Evolutionary conservation across 2,329 filamentous ascomycete genomes (phyloP), one percentile per base, ranked within the genome.

Genomic region (Aspergillus flavus): DNA sequence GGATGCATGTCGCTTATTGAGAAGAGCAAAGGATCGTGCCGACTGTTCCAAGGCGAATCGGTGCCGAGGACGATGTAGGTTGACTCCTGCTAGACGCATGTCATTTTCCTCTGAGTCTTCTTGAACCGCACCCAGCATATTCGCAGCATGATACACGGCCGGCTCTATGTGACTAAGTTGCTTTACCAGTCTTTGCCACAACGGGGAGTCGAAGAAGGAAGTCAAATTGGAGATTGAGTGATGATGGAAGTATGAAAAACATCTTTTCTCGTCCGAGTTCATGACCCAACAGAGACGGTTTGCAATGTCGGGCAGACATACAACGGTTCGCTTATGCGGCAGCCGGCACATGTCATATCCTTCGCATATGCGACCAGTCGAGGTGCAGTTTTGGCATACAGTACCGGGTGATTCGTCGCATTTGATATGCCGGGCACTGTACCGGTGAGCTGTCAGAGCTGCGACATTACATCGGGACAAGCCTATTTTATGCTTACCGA

Each of bases 231-330:
- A 55, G n/a, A 62, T 43, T 0, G 56, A 58, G 7, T 53, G 57
- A 19, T 58, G 28, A 21, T 62, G 60, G 21, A 62, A 62, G 16
- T 54, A 52, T 5, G 46, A 52, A 32, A 62, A 62, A 28, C 60
- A 53, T 4, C 56, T 39, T 14, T 55, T 55, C 21, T 62, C 60
- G 4, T 62, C 60, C 3, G 48, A 46, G 16, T 46, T 62, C 28
- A 54, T 54, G 7, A 30, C 12, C 56, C 55, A 53, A 11, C 41
- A 28, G 0, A 62, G 43, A 21, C 39, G 45, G 26, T 19, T 16
- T 16, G 19, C 39, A 10, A 54, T 6, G 34, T 21, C 9, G 9
- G 41, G 14, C 7, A 28, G 9, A 50, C 10, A 30, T 50, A 26
- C 26, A 21, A 21, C 19, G 2, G 9, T 23, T 30, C 28, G 14